These are phyloP conservation scores for Candida boleticola DNA, from an alignment of 805 yeast species.

Conservation along the genomic window DNA sequence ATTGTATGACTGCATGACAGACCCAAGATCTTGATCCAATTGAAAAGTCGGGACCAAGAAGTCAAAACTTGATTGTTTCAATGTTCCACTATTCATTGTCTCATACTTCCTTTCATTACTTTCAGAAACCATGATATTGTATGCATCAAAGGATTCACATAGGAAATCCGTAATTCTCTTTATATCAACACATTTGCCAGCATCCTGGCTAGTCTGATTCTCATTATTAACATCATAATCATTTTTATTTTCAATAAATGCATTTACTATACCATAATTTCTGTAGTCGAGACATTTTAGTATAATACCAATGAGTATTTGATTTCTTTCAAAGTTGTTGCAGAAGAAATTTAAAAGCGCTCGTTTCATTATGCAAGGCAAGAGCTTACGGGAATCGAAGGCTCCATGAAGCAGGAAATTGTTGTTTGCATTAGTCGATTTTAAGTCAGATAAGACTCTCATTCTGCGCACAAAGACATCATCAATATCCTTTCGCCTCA, in stretches of 20 bases:
- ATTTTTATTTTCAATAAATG: conserved; percentile 1
- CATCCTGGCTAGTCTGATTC: no score
- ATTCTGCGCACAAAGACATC: neutral
- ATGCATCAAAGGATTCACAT: conserved; percentile 12
- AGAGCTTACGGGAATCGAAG: neutral
- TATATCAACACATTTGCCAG: conserved; percentile 4
- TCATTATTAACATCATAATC: neutral
- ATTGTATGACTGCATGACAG: neutral
- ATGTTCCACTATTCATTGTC: conserved; percentile 5
- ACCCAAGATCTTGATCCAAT: neutral
- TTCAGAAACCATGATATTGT: conserved; percentile 7
- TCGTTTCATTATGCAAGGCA: neutral
- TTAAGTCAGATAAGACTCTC: no score
- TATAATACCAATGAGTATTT: conserved; percentile 9
- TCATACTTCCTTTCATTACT: conserved; percentile 9
- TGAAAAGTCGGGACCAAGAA: neutral
- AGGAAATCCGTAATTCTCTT: conserved; percentile 16
- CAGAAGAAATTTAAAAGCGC: conserved; percentile 13
- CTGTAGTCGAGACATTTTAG: conserved; percentile 1
- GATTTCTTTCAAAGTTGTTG: conserved; percentile 12
- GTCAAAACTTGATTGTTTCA: neutral
- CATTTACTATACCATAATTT: conserved; percentile 7
- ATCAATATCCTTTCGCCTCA: no score
- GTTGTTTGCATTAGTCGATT: no score
- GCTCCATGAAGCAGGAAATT: no score